Conservation (phyloP, 1,139 yeast genomes). For the Diutina ranongensis region DNA sequence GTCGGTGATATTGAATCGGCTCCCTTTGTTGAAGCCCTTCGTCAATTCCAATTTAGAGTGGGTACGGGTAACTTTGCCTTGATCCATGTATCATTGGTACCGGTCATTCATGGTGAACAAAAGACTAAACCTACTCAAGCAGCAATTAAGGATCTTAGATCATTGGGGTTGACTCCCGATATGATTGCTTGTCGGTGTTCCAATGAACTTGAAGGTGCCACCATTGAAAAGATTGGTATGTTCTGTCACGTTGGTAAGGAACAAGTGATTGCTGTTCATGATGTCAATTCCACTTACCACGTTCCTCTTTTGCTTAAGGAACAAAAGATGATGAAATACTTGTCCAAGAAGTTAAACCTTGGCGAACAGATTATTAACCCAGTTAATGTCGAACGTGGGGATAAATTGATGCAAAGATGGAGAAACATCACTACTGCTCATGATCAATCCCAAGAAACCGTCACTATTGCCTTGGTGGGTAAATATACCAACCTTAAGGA, state of each 20-base stretch:
- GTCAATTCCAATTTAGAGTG: slow-evolving; percentile 97
- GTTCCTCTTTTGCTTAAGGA: slow-evolving; percentile 86
- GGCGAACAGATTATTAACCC: slow-evolving; percentile 36
- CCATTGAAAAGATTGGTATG: slow-evolving; percentile 94
- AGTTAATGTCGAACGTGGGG: slow-evolving; percentile 57
- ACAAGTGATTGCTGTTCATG: slow-evolving; percentile 94
- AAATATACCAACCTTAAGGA: slow-evolving; percentile 94
- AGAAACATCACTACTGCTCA: slow-evolving; percentile 60
- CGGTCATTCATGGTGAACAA: slow-evolving; percentile 96
- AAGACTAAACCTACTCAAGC: slow-evolving; percentile 99
- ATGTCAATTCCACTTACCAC: slow-evolving; percentile 93
- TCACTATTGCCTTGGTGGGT: slow-evolving; percentile 93
- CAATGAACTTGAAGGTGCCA: slow-evolving; percentile 65
- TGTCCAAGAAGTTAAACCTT: slow-evolving; percentile 58
- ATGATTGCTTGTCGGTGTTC: slow-evolving; percentile 97
- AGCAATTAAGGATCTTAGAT: slow-evolving; percentile 92
- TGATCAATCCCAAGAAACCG: slow-evolving; percentile 77
- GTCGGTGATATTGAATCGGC: slow-evolving; percentile 99
- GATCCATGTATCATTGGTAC: slow-evolving; percentile 93
- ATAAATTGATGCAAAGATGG: slow-evolving; percentile 66
- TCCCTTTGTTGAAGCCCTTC: slow-evolving; percentile 95
- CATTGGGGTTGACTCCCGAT: slow-evolving; percentile 90
- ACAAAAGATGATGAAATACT: slow-evolving; percentile 72
- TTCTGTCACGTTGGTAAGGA: slow-evolving; percentile 98
- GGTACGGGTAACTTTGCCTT: slow-evolving; percentile 90